phyloP scores from a whole-genome alignment of 345 rosid species.

The Eucalyptus microcorys region DNA sequence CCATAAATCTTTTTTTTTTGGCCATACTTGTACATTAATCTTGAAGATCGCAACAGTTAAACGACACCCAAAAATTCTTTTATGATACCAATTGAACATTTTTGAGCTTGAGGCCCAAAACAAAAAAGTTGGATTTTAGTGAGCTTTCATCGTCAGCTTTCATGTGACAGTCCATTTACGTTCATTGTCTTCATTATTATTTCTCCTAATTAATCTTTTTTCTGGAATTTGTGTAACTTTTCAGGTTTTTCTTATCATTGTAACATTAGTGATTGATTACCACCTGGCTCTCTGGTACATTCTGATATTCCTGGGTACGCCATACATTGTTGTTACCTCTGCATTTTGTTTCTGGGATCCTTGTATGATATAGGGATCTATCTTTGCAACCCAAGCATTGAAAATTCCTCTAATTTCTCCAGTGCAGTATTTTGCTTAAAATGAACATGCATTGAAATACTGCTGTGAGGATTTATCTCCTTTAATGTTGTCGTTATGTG shows the following conservation, averaged over 20 bases:
- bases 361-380: not conserved
- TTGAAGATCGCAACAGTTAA: not conserved
- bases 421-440: not conserved
- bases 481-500: not conserved
- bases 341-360: not conserved
- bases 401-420: not conserved
- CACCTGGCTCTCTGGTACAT: conserved; percentile 61
- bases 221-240: not conserved
- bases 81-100: not conserved
- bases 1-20: not conserved
- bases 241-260: conserved; percentile 65
- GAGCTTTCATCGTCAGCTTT: not conserved
- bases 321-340: not conserved
- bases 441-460: not conserved
- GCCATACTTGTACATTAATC: not conserved
- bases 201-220: not conserved
- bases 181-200: not conserved
- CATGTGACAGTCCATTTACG: not conserved
- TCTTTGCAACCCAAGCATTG: not conserved
- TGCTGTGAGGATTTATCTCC: not conserved
- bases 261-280: conserved; percentile 57
- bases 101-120: not conserved
- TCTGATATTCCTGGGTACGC: conserved; percentile 52
- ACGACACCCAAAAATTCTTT: not conserved
- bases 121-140: not conserved